Base-by-base conservation (phyloP, 805 yeast genomes). In the Maudiozyma pseudohumilis region DNA sequence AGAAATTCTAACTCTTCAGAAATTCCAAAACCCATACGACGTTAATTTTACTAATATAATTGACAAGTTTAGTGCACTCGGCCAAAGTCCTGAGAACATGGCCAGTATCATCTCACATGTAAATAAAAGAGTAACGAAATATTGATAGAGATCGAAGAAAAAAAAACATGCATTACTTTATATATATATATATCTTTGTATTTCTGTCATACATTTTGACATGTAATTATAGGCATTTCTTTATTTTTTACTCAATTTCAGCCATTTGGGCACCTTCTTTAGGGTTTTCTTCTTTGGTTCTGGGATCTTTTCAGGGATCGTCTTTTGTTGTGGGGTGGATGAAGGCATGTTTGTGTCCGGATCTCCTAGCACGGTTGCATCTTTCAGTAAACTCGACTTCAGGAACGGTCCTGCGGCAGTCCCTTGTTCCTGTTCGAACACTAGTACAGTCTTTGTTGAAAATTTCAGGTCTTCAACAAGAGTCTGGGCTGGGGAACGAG, bases 391-490 rank as follows among this genome's bases (percentile, higher is more conserved):
- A 6, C 52, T 52, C 2, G 36, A n/a, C 36, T 59, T 60, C 32
- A 66, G 43, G 36, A 47, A 59, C 1, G 54, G 51, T 0, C 55
- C 57, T 2, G 43, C 40, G 4, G 44, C 34, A 6, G 17, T 12
- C 9, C 32, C 20, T 6, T 20, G 15, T 12, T 31, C 32, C 5
- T 53, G 42, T 40, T 62, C 61, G 34, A 71, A 63, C 6, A 64
- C 29, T 11, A 74, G 44, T 28, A 73, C 47, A 8, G 68, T 72
- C 41, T 76, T 69, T 11, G 68, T 46, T 2, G 72, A 72, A 40
- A 77, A 66, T 2, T 58, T 53, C 36, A 65, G 56, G 32, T 67
- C 69, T 0, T 49, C 48, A 2, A 64, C 61, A 28, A 72, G 17
- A 42, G 45, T 39, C 0, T 54, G 43, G 0, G 54, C 47, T 35